A percentile compares a stretch with the other conserved stretches of the same genome.
These are phyloP conservation scores for Botrytis deweyae DNA, from an alignment of 2,329 filamentous ascomycete genomes.

Conservation along the genomic window DNA sequence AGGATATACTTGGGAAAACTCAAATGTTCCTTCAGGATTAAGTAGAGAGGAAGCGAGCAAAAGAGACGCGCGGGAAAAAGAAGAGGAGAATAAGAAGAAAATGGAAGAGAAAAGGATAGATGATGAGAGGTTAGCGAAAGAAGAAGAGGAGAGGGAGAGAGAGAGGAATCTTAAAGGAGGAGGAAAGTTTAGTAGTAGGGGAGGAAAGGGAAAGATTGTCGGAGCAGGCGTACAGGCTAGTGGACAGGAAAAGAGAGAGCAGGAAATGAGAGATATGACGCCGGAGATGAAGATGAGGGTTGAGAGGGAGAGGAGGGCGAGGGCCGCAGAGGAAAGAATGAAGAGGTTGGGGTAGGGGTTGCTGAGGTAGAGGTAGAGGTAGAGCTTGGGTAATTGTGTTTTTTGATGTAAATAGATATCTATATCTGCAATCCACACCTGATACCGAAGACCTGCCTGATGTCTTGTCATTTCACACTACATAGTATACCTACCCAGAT, in stretches of 20 bases:
- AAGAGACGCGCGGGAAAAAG: constrained; percentile 67
- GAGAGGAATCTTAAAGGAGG: constrained; percentile 37
- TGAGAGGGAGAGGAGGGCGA: constrained; percentile 84
- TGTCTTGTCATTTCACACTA: too few relatives aligned
- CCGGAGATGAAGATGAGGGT: constrained; percentile 81
- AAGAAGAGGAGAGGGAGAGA: constrained; percentile 50
- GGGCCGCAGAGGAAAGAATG: constrained; percentile 87
- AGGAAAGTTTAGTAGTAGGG: constrained; percentile 38
- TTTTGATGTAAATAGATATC: background rate
- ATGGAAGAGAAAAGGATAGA: constrained; percentile 67
- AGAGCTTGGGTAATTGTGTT: background rate
- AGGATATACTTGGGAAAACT: constrained; percentile 62
- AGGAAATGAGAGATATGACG: constrained; percentile 80
- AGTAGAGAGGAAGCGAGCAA: constrained; percentile 69
- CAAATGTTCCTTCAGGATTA: constrained; percentile 70
- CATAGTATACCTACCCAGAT: too few relatives aligned
- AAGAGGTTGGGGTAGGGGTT: constrained; percentile 40
- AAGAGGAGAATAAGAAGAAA: constrained; percentile 67
- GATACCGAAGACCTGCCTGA: too few relatives aligned
- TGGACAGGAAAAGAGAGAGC: constrained; percentile 71
- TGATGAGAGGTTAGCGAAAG: constrained; percentile 62
- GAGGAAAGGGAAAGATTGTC: constrained; percentile 54
- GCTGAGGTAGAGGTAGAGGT: background rate
- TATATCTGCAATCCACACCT: background rate
- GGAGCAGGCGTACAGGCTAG: background rate